phyloP scores from a whole-genome alignment of 2,329 filamentous ascomycete genomes.

The Colletotrichum theobromicola region DNA sequence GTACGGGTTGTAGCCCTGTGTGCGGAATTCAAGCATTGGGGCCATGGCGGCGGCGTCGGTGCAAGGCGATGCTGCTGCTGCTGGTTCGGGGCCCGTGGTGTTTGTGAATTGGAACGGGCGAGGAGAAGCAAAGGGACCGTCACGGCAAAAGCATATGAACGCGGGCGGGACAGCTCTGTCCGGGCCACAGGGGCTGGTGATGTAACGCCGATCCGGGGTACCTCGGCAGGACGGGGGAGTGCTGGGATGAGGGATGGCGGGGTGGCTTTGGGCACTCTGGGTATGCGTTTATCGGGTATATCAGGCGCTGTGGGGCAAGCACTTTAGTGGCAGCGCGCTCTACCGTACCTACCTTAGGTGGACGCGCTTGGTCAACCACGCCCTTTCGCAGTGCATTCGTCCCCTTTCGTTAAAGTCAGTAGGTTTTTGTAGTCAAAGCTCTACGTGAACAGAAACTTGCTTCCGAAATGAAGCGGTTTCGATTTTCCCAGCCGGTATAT shows the following conservation, averaged over 20 bases:
- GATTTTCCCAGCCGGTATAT: not conserved
- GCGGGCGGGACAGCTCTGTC: constrained; percentile 15
- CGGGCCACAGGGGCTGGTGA: constrained; percentile 8
- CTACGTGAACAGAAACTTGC: not conserved
- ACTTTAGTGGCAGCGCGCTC: constrained; percentile 3
- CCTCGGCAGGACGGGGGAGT: constrained; percentile 15
- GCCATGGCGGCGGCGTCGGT: constrained; percentile 36
- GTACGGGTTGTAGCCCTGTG: constrained; percentile 93
- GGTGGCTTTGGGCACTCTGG: not conserved
- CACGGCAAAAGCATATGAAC: constrained; percentile 7
- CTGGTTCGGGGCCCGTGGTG: not conserved
- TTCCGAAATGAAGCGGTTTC: not conserved
- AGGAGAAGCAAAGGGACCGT: not conserved
- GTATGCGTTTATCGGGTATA: constrained; percentile 10
- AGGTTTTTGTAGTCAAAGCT: too few species aligned
- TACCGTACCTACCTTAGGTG: too few species aligned
- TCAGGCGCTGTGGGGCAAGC: not conserved
- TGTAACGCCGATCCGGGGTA: constrained; percentile 20
- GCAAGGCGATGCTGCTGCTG: not conserved
- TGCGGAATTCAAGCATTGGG: constrained; percentile 90
- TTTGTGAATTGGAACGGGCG: not conserved
- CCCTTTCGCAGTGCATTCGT: not conserved
- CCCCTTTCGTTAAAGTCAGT: not conserved
- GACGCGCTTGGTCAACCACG: constrained; percentile 4
- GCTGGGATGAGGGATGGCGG: not conserved